phyloP scores from a whole-genome alignment of 31 red algal genomes.

The Odonthalia washingtoniensis region DNA sequence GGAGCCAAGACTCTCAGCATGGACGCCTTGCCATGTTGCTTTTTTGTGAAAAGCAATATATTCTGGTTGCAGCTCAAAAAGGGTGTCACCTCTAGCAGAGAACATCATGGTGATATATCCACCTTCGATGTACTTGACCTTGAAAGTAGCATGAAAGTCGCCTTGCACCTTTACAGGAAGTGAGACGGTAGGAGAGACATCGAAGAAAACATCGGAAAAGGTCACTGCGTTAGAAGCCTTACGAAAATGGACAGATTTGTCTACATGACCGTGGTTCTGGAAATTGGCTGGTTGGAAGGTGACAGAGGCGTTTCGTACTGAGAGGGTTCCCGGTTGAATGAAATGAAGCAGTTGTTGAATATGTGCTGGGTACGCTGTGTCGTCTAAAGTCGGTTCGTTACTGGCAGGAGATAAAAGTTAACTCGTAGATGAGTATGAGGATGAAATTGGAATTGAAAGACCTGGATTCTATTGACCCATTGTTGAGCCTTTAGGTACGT shows the following conservation, averaged over 20 bases:
- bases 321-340: conserved; percentile 53
- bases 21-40: conserved; percentile 48
- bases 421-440: no score
- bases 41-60: conserved; percentile 30
- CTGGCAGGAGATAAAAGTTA: no score
- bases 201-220: conserved; percentile 32
- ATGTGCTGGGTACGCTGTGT: no score
- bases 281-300: conserved; percentile 63
- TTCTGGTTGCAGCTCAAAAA: conserved; percentile 44
- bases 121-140: conserved; percentile 49
- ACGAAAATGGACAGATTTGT: conserved; percentile 37
- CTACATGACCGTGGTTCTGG: conserved; percentile 63
- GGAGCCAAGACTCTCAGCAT: conserved; percentile 47
- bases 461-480: no score
- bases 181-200: background rate
- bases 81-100: conserved; percentile 21
- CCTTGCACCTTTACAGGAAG: conserved; percentile 38
- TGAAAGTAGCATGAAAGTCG: conserved; percentile 45
- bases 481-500: conserved; percentile 48
- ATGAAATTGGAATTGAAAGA: conserved; percentile 27
- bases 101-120: conserved; percentile 38
- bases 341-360: conserved; percentile 32
- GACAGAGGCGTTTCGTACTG: conserved; percentile 41
- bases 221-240: conserved; percentile 25
- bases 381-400: no score